Conservation (phyloP, 2,329 filamentous ascomycete species). For the Calonectria montana region DNA sequence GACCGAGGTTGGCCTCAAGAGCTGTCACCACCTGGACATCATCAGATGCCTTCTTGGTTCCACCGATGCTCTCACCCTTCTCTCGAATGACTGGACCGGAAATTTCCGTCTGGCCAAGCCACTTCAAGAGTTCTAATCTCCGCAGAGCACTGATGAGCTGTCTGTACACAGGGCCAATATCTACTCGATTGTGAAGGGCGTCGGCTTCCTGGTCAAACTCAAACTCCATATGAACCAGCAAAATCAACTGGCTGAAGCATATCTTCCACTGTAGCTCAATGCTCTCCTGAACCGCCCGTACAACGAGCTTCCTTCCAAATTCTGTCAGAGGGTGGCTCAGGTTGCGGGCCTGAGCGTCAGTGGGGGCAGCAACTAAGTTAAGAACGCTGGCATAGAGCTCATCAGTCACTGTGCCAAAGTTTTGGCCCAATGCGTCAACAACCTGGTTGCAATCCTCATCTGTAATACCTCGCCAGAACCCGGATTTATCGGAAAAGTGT, state of each 20-base stretch:
- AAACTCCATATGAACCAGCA: conserved; percentile 88
- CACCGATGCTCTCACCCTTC: conserved; percentile 45
- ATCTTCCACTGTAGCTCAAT: conserved; percentile 78
- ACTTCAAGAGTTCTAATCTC: conserved; percentile 78
- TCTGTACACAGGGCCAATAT: conserved; percentile 77
- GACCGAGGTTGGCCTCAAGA: conserved; percentile 69
- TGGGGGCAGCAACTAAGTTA: conserved; percentile 57
- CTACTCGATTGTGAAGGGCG: conserved; percentile 67
- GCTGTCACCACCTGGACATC: conserved; percentile 65
- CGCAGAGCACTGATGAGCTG: conserved; percentile 77
- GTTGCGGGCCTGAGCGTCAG: conserved; percentile 59
- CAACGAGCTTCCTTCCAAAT: conserved; percentile 80
- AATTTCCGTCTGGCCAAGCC: conserved; percentile 72
- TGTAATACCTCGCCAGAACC: conserved; percentile 81
- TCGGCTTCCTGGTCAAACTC: conserved; percentile 81
- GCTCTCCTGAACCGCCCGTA: conserved; percentile 83
- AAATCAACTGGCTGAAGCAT: conserved; percentile 83
- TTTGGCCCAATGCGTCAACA: conserved; percentile 74
- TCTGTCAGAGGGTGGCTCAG: conserved; percentile 71
- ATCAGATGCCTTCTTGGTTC: conserved; percentile 56
- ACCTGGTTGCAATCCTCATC: conserved; percentile 83
- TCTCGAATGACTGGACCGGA: conserved; percentile 59
- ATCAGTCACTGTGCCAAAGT: conserved; percentile 68
- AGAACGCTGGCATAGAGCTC: conserved; percentile 65
- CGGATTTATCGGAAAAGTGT: conserved; percentile 80